A percentile compares a stretch with the other conserved stretches of the same genome.
Evolutionary conservation across 495 filamentous ascomycete species (phyloP).

Genomic region (Hypoxylon rickii): DNA sequence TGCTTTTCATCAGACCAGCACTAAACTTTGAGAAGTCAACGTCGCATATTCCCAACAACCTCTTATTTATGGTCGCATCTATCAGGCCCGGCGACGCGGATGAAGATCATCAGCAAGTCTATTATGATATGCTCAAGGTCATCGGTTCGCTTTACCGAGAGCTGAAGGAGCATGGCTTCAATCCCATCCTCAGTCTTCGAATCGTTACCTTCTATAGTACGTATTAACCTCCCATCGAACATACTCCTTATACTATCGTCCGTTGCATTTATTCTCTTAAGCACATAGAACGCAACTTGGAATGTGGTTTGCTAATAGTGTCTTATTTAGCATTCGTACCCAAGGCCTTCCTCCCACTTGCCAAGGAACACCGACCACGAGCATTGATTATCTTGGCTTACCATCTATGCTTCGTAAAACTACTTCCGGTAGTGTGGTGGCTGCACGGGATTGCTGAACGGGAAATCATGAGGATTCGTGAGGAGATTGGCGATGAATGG

Average conservation of each 20-base stretch:
- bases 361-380: slow-evolving; percentile 55
- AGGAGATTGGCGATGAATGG: slow-evolving; percentile 45
- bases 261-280: neutral
- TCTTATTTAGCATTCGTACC: slow-evolving; percentile 49
- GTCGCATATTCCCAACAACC: slow-evolving; percentile 43
- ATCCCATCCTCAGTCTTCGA: slow-evolving; percentile 42
- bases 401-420: slow-evolving; percentile 50
- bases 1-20: slow-evolving; percentile 45
- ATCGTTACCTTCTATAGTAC: slow-evolving; percentile 47
- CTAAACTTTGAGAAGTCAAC: slow-evolving; percentile 44
- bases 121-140: slow-evolving; percentile 45
- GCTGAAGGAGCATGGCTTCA: slow-evolving; percentile 42
- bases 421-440: slow-evolving; percentile 51
- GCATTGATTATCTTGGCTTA: slow-evolving; percentile 57
- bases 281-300: neutral
- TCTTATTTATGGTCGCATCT: slow-evolving; percentile 50
- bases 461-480: slow-evolving; percentile 46
- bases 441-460: slow-evolving; percentile 43
- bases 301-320: slow-evolving; percentile 40
- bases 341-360: slow-evolving; percentile 54
- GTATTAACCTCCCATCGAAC: neutral
- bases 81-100: slow-evolving; percentile 42
- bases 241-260: neutral
- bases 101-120: slow-evolving; percentile 31
- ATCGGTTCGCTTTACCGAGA: slow-evolving; percentile 52